Evolutionary conservation across 257 asterid genomes (phyloP).

Genomic region (Phtheirospermum japonicum): DNA sequence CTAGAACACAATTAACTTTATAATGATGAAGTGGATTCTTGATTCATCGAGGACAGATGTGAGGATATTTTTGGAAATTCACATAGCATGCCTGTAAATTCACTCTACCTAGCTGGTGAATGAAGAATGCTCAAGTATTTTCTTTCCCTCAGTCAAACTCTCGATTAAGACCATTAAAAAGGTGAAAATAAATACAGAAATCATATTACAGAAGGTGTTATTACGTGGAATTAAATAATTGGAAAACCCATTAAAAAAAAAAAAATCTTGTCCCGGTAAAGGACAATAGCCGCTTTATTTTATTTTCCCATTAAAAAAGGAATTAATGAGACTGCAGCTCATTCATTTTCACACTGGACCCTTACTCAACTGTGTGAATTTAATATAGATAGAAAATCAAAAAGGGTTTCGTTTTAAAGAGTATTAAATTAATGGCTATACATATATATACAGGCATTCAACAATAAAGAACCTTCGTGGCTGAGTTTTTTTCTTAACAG

Average conservation of each 20-base stretch:
- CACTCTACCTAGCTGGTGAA: slow-evolving; percentile 22
- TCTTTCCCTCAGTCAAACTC: slow-evolving; percentile 9
- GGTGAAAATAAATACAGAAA: slow-evolving; percentile 14
- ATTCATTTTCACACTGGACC: slow-evolving; percentile 28
- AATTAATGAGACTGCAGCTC: background rate
- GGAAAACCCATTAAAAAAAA: background rate
- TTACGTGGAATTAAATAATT: background rate
- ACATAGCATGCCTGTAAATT: background rate
- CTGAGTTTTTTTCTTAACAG: slow-evolving; percentile 35
- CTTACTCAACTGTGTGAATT: slow-evolving; percentile 15
- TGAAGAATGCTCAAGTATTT: background rate
- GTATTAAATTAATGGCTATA: background rate
- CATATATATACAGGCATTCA: slow-evolving; percentile 28
- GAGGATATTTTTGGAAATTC: slow-evolving; percentile 14
- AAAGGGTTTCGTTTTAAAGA: too few relatives aligned
- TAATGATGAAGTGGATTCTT: too few relatives aligned
- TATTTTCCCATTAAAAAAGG: background rate
- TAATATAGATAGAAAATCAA: background rate
- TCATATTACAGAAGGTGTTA: slow-evolving; percentile 24
- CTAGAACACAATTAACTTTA: too few relatives aligned
- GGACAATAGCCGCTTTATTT: slow-evolving; percentile 20
- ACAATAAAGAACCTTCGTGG: slow-evolving; percentile 39
- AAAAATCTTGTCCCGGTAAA: slow-evolving; percentile 7
- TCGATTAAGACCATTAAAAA: slow-evolving; percentile 23
- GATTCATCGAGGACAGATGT: too few relatives aligned